These are phyloP conservation scores for Xylaria sp. DNA, from an alignment of 2,329 filamentous ascomycete genomes.

Conservation along the genomic window DNA sequence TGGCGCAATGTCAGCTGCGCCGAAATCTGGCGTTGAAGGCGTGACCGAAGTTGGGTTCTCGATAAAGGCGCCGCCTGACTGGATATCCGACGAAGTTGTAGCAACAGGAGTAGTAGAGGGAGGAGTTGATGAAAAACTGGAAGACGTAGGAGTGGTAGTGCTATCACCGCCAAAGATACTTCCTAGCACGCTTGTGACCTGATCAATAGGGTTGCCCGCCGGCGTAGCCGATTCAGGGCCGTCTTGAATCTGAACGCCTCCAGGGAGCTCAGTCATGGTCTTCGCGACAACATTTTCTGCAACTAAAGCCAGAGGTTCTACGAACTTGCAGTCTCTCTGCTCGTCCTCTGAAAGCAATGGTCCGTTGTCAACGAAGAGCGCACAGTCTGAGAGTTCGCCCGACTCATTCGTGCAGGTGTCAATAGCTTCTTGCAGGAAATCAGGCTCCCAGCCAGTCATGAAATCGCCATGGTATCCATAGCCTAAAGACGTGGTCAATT, in stretches of 20 bases:
- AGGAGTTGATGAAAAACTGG: neutral
- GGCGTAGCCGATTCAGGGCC: conserved; percentile 37
- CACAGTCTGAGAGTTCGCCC: conserved; percentile 75
- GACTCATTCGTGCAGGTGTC: conserved; percentile 74
- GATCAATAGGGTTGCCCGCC: conserved; percentile 24
- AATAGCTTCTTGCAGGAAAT: conserved; percentile 74
- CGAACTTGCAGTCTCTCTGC: conserved; percentile 65
- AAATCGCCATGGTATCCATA: conserved; percentile 82
- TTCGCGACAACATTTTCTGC: conserved; percentile 57
- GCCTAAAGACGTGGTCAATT: conserved; percentile 49
- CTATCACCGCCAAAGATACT: conserved; percentile 26
- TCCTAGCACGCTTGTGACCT: conserved; percentile 32
- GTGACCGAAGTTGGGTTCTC: conserved; percentile 24
- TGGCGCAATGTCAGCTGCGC: conserved; percentile 19
- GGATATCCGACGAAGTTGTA: conserved; percentile 27
- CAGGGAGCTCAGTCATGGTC: conserved; percentile 65
- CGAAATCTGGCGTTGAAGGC: conserved; percentile 21
- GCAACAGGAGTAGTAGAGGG: conserved; percentile 34
- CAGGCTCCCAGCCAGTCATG: conserved; percentile 75
- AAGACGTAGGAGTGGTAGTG: conserved; percentile 23
- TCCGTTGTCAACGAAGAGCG: conserved; percentile 63
- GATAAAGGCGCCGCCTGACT: conserved; percentile 42
- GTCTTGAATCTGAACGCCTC: conserved; percentile 57
- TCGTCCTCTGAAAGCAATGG: conserved; percentile 63
- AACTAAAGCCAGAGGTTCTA: conserved; percentile 59